Evolutionary conservation across 495 filamentous ascomycete genomes (phyloP), one percentile per base, ranked within the genome.

Genomic region (Annulohypoxylon bovei): DNA sequence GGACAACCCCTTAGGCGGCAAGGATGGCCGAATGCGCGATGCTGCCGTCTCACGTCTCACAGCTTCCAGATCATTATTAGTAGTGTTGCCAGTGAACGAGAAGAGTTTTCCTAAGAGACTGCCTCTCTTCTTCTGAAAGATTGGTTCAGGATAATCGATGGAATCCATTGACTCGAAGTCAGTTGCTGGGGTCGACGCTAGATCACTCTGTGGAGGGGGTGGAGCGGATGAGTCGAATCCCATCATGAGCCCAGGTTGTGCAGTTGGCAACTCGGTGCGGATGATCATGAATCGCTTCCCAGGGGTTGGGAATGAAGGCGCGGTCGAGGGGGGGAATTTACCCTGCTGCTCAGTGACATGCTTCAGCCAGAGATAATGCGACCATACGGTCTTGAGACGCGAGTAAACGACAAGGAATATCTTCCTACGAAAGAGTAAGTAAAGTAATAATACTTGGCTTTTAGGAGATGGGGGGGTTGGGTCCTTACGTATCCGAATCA

Each of bases 231-330:
- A 74, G 63, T 83, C 81, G 52, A 86, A 84, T 5, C 74, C 77
- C 6, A 79, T 61, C 22, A 77, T 67, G 2, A 84, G 74, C 20
- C 79, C 76, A 14, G 85, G 85, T 32, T 89, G 86, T 8, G 79
- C 70, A 28, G 86, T 75, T 57, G 88, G 87, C 54, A 89, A 81
- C 75, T 99, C 95, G 69, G 92, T 95, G 59, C 94, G 89, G 56
- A 98, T 92, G 73, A 99, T 98, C 58, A 97, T 86, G 58, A 99
- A 91, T 58, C 93, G 86, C 52, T 95, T 92, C 40, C 92, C 90
- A n/a, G 96, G 95, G 2, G 94, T 94, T 3, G 95, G 95, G 68
- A 90, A 90, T 52, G 91, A 94, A 30, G 95, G 92, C 7, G 89
- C 89, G 25, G 93, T 94, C 4, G 93, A 94, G 3, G 90, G 90